Base-by-base conservation (phyloP, 805 yeast genomes). In the Lachancea sp. region DNA sequence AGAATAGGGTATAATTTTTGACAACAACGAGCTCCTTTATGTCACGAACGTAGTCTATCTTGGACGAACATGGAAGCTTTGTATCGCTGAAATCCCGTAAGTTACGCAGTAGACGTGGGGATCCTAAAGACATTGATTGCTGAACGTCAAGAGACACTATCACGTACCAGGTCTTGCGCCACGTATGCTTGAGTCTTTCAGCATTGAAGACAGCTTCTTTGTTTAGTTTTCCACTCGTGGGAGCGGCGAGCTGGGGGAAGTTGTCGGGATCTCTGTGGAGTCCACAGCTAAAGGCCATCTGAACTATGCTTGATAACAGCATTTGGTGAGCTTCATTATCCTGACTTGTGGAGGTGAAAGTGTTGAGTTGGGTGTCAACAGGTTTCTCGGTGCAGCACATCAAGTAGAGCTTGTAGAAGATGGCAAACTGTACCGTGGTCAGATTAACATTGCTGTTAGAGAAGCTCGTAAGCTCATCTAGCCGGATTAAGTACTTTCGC, bases 211-310 rank as follows among this genome's bases (percentile, higher is more conserved):
- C 47, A n/a, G 56, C 49, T 19, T 56, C 60, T 38, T 56, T 54
- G 37, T 52, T 54, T 12, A 51, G 43, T 22, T 44, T 49, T 9
- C 47, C 49, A 20, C 42, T 44, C 1, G 38, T 36, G 27, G 34
- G 57, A 9, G 59, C 57, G 26, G 63, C 65, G 41, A 70, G 60
- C 48, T 70, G 72, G 12, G 72, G 70, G 52, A 78, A 77, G 33
- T 67, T 67, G 38, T 70, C 73, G 0, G 89, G 88, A 50, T 82
- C 89, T 52, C 88, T 69, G 57, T 82, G 81, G 20, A 82, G 57
- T 0, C 89, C 90, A 50, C 82, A 71, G 32, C 82, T 72, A 44
- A 77, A 70, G 0, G 82, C 85, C 83, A 82, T 79, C 54, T 81
- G 86, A 13, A 80, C 63, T 26, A 80, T 66, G 62, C 78, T 71